These are phyloP conservation scores for Salvia rosmarinus DNA, from an alignment of 257 asterid genomes.

Conservation along the genomic window DNA sequence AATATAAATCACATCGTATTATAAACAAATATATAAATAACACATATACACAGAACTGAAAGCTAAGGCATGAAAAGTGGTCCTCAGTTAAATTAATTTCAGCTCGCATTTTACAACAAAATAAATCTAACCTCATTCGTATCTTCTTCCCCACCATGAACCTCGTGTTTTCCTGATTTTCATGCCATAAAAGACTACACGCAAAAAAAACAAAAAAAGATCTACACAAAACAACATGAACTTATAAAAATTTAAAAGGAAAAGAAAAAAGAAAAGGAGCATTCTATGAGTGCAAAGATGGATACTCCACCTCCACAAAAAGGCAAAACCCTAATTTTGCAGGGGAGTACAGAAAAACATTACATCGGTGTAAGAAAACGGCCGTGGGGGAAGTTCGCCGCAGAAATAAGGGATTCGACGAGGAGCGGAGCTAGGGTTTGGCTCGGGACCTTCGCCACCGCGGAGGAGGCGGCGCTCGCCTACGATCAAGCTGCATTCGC, in stretches of 20 bases:
- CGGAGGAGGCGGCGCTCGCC: constrained; percentile 51
- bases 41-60: neutral
- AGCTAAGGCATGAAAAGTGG: neutral
- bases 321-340: neutral
- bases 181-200: neutral
- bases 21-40: too few relatives aligned
- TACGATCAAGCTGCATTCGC: constrained; percentile 58
- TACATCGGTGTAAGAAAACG: constrained; percentile 50
- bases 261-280: neutral
- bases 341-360: neutral
- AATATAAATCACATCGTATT: neutral
- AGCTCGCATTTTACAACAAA: neutral
- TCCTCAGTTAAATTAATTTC: neutral
- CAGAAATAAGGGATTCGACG: constrained; percentile 58
- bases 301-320: neutral
- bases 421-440: constrained; percentile 53
- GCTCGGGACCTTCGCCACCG: constrained; percentile 53
- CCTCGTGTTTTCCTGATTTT: neutral
- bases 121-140: neutral
- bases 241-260: neutral
- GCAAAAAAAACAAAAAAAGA: too few relatives aligned
- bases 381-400: constrained; percentile 58
- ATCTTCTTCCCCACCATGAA: neutral
- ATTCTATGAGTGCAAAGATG: too few relatives aligned
- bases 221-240: neutral